These are phyloP conservation scores for Coemansia umbellata DNA, from an alignment of 192 early-diverging fungal genomes.

Conservation along the genomic window DNA sequence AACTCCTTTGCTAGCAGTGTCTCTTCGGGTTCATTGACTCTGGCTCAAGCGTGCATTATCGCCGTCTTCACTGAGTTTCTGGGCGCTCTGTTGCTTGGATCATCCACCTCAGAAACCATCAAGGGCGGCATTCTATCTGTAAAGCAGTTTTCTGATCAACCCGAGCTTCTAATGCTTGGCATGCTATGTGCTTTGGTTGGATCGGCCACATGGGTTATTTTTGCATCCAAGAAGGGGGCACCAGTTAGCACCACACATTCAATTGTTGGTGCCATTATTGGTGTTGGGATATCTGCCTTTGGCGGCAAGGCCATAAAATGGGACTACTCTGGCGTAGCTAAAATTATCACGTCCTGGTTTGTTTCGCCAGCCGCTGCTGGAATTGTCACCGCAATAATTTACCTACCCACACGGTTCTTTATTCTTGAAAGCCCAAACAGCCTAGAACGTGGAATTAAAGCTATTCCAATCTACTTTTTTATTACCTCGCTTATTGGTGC, in stretches of 20 bases:
- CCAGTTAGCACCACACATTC: slow-evolving; percentile 81
- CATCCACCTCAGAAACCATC: slow-evolving; percentile 72
- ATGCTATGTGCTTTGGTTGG: slow-evolving; percentile 81
- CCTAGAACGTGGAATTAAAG: slow-evolving; percentile 61
- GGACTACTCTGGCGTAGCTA: slow-evolving; percentile 50
- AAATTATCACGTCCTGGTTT: slow-evolving; percentile 76
- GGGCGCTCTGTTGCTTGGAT: slow-evolving; percentile 73
- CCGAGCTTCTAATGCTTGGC: slow-evolving; percentile 75
- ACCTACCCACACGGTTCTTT: slow-evolving; percentile 59
- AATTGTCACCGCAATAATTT: slow-evolving; percentile 61
- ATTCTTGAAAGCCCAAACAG: slow-evolving; percentile 62
- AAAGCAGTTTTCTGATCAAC: slow-evolving; percentile 53
- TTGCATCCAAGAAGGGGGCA: slow-evolving; percentile 60
- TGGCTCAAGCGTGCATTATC: slow-evolving; percentile 69
- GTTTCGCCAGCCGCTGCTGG: slow-evolving; percentile 67
- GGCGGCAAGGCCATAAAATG: slow-evolving; percentile 62
- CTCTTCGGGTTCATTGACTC: slow-evolving; percentile 71
- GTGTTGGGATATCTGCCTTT: slow-evolving; percentile 71
- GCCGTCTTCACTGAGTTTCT: slow-evolving; percentile 81
- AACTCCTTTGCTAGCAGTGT: slow-evolving; percentile 86
- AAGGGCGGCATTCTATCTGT: slow-evolving; percentile 68
- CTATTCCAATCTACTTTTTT: slow-evolving; percentile 69
- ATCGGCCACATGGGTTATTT: slow-evolving; percentile 71
- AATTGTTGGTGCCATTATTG: slow-evolving; percentile 75
- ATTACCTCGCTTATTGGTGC: slow-evolving; percentile 59